Evolutionary conservation across 306 rosid species (phyloP).

Genomic region (Ceratonia siliqua): DNA sequence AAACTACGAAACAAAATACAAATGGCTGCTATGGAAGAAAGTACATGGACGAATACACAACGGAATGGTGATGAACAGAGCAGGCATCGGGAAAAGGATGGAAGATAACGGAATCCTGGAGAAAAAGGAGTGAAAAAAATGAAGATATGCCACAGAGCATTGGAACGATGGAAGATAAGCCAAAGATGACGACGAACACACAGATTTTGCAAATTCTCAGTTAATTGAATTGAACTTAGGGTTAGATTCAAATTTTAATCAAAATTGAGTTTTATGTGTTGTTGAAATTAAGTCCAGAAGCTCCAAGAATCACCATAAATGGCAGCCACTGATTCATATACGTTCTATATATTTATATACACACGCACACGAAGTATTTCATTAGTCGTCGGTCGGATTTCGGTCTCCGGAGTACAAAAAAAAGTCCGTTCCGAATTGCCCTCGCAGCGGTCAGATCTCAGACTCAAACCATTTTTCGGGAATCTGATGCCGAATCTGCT

Average conservation of each 20-base stretch:
- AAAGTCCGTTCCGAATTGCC: constrained; percentile 33
- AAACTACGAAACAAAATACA: not conserved
- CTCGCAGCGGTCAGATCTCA: constrained; percentile 32
- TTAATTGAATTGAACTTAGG: not conserved
- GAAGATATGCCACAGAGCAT: not conserved
- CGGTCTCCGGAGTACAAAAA: constrained; percentile 43
- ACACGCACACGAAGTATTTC: constrained; percentile 32
- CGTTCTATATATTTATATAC: constrained; percentile 26
- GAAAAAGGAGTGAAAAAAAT: not conserved
- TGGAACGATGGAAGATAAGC: not conserved
- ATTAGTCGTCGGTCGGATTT: constrained; percentile 32
- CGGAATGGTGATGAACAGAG: not conserved
- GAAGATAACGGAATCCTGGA: not conserved
- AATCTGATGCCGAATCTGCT: constrained; percentile 21
- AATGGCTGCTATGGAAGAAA: not conserved
- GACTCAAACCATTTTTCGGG: constrained; percentile 20
- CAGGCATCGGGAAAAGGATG: not conserved
- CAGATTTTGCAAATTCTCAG: not conserved
- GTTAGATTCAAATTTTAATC: not conserved
- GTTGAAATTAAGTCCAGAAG: constrained; percentile 42
- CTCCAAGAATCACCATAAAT: constrained; percentile 46
- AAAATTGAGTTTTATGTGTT: constrained; percentile 23
- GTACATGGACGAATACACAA: not conserved
- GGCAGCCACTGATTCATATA: constrained; percentile 40
- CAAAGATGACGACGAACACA: not conserved